Conservation (phyloP, 148 eudicot species). For the Rheum nobile region DNA sequence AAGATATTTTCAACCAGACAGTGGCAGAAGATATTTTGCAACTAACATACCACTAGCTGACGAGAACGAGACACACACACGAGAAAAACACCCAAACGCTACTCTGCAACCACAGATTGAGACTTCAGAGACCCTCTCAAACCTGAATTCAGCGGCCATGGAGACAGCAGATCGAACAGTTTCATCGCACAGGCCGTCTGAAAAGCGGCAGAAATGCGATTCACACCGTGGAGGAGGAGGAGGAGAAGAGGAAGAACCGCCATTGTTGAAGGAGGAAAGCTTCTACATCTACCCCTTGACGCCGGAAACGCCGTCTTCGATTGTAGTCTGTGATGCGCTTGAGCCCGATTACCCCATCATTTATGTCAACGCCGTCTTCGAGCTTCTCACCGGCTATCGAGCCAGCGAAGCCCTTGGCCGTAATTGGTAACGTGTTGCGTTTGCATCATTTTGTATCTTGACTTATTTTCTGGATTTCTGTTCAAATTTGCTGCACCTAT, state of each 20-base stretch:
- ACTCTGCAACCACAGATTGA: too few species aligned
- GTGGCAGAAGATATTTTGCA: too few species aligned
- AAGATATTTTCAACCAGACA: neutral
- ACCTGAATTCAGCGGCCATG: neutral
- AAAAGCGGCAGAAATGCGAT: slow-evolving; percentile 38
- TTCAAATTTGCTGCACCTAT: neutral
- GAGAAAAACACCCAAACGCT: neutral
- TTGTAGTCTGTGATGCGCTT: slow-evolving; percentile 71
- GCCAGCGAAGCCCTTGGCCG: slow-evolving; percentile 82
- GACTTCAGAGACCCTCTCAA: too few species aligned
- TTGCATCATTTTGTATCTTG: neutral
- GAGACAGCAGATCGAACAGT: slow-evolving; percentile 5
- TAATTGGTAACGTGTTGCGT: slow-evolving; percentile 37
- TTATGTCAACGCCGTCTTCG: slow-evolving; percentile 66
- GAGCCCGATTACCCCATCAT: slow-evolving; percentile 68
- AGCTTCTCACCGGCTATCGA: slow-evolving; percentile 58
- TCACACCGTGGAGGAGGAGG: neutral
- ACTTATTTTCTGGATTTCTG: neutral
- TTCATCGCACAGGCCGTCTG: slow-evolving; percentile 10
- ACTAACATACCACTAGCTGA: neutral
- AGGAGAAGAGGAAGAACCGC: neutral
- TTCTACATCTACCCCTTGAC: slow-evolving; percentile 13
- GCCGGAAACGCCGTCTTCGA: slow-evolving; percentile 33
- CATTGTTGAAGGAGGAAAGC: slow-evolving; percentile 4
- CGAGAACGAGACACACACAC: neutral